Percentiles rank a stretch among this genome's conserved stretches.
Conservation (phyloP, 1,139 yeast species). For the Arxiozyma telluris region DNA sequence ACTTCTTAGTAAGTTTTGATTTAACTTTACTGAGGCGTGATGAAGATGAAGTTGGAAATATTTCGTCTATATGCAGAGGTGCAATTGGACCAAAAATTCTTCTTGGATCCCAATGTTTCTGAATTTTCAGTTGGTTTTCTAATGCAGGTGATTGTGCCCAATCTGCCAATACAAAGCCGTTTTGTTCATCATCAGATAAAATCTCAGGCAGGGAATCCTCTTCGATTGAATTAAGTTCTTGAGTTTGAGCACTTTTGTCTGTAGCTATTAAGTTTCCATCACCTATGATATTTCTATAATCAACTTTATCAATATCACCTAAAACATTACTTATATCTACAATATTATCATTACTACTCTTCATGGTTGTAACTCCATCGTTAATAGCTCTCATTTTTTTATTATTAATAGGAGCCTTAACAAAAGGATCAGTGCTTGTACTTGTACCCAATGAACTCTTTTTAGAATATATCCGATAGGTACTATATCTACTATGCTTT, state of each 20-base stretch:
- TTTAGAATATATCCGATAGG: constrained; percentile 6
- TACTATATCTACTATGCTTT: constrained; percentile 19
- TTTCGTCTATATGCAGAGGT: constrained; percentile 56
- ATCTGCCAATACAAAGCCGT: constrained; percentile 19
- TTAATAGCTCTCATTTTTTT: background rate
- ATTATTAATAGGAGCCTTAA: background rate
- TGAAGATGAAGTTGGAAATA: constrained; percentile 39
- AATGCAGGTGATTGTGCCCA: constrained; percentile 29
- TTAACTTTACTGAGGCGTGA: constrained; percentile 40
- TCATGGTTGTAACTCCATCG: background rate
- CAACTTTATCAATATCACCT: constrained; percentile 26
- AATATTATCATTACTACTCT: background rate
- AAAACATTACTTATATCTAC: constrained; percentile 13
- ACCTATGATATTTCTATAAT: constrained; percentile 25
- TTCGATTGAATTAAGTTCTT: background rate
- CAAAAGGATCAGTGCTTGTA: background rate
- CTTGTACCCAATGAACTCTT: background rate
- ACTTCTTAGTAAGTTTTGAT: constrained; percentile 43
- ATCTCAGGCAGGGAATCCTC: constrained; percentile 28
- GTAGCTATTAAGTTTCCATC: constrained; percentile 3
- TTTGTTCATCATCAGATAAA: constrained; percentile 28
- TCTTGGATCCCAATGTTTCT: constrained; percentile 59
- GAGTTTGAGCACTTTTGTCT: background rate
- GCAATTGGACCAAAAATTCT: constrained; percentile 72
- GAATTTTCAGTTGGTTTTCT: constrained; percentile 39